These are phyloP conservation scores for Centella asiatica DNA, from an alignment of 129 eudicot genomes.

Conservation along the genomic window DNA sequence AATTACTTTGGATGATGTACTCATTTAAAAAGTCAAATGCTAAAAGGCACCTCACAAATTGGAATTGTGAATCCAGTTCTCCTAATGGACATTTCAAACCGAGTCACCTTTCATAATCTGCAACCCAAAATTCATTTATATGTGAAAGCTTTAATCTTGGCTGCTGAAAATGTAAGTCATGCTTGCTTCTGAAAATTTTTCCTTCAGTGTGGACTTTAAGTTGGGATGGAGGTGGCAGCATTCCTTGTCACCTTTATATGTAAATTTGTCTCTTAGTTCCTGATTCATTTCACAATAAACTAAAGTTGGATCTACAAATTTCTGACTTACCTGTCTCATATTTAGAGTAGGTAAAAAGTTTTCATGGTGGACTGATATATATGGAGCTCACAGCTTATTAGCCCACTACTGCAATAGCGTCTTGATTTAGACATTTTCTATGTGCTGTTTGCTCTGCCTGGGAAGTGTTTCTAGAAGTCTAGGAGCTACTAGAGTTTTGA, in stretches of 20 bases:
- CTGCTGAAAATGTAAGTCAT: too few relatives aligned
- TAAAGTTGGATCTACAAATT: background rate
- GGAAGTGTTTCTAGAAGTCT: too few relatives aligned
- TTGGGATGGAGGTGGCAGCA: background rate
- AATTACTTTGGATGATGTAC: background rate
- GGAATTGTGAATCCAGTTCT: background rate
- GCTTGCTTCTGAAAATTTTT: too few relatives aligned
- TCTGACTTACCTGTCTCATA: background rate
- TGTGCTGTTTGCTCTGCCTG: background rate
- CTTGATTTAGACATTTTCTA: too few relatives aligned
- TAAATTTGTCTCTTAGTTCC: constrained; percentile 1
- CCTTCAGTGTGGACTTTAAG: background rate
- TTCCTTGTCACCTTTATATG: background rate
- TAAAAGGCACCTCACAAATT: background rate
- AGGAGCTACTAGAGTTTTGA: too few relatives aligned
- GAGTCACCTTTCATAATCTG: background rate
- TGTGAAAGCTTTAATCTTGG: background rate
- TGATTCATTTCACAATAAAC: background rate
- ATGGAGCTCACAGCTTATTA: background rate
- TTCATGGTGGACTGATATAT: background rate
- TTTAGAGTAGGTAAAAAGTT: background rate
- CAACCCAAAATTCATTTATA: background rate
- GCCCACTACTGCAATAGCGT: background rate
- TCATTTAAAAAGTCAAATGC: background rate
- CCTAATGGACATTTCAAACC: background rate